Conservation (phyloP, 768 basidiomycete species). For the Collybia sp. region DNA sequence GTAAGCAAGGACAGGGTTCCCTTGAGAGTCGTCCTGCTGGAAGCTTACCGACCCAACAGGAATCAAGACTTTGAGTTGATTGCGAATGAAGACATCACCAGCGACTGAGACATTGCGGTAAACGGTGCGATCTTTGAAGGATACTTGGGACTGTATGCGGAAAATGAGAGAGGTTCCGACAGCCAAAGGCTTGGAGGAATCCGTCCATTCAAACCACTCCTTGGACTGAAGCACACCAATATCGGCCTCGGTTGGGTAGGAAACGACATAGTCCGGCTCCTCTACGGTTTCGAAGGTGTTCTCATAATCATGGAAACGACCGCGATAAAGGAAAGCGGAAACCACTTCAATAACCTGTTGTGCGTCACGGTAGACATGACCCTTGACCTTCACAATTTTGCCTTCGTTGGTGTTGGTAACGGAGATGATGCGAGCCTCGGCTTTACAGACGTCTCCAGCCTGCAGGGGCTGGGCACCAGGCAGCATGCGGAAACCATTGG, state of each 20-base stretch:
- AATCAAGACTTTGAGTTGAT: slow-evolving; percentile 83
- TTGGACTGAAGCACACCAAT: slow-evolving; percentile 93
- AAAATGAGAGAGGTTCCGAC: slow-evolving; percentile 85
- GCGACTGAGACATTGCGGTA: slow-evolving; percentile 77
- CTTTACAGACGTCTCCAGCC: slow-evolving; percentile 86
- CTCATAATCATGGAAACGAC: slow-evolving; percentile 87
- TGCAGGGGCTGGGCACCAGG: slow-evolving; percentile 71
- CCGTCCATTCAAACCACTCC: slow-evolving; percentile 97
- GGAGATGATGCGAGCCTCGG: slow-evolving; percentile 84
- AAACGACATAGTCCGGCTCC: slow-evolving; percentile 84
- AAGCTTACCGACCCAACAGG: slow-evolving; percentile 88
- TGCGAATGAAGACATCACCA: slow-evolving; percentile 84
- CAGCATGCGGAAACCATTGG: slow-evolving; percentile 92
- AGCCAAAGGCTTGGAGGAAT: slow-evolving; percentile 70
- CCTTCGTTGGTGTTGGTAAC: slow-evolving; percentile 89
- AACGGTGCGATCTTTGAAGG: slow-evolving; percentile 87
- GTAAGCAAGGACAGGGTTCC: slow-evolving; percentile 92
- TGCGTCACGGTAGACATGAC: slow-evolving; percentile 71
- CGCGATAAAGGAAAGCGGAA: slow-evolving; percentile 96
- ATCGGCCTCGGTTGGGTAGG: slow-evolving; percentile 67
- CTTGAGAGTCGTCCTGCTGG: slow-evolving; percentile 80
- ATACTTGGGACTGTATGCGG: slow-evolving; percentile 81
- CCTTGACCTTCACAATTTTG: slow-evolving; percentile 90
- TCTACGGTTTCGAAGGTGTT: slow-evolving; percentile 94
- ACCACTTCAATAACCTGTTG: slow-evolving; percentile 88